Base-by-base conservation (phyloP, 2,329 filamentous ascomycete genomes). In the Diaporthe aspalathi region DNA sequence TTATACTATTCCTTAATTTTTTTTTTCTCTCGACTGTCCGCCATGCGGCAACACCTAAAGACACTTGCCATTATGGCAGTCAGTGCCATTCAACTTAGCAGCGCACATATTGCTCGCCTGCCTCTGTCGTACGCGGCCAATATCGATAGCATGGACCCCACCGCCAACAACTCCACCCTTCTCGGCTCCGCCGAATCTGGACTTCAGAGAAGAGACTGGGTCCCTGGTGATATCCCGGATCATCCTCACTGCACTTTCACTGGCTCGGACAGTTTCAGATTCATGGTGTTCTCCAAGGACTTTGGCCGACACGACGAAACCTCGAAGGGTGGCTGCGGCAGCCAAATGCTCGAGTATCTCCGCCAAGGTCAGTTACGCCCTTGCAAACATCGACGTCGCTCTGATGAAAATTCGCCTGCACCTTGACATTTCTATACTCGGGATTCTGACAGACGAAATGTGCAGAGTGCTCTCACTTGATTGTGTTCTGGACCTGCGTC, bases 231-330 rank as follows among this genome's bases (percentile, higher is more conserved):
- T 9, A 3, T 63, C 11, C 57, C 57, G 22, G 24, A 45, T 6
- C 24, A 47, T 20, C 40, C 57, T 14, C 57, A 63, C 20, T 63
- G 57, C 6, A 63, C 57, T 1, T 63, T 22, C 16, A 47, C n/a
- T 22, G 57, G 40, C 1, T 7, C 2, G 14, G 40, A 47, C 11
- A 47, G 57, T 27, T 1, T 2, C 1, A 14, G 16, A 11, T 63
- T 9, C 5, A 32, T 47, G 57, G 57, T 63, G 0, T 63, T 63
- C 14, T 63, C 57, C 17, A 63, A 63, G 27, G 40, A 47, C 40
- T 63, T 63, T 17, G 40, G 57, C 11, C 17, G 40, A 16, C 4
- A 47, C 12, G 57, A 63, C 12, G 57, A 47, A 17, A 63, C 57
- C 14, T 63, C 57, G 2, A 11, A 16, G 40, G 12, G 7, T 11